Evolutionary conservation across 75 land plant species (phyloP), one percentile per base, ranked within the genome.

Genomic region (Selaginella tamariscina): DNA sequence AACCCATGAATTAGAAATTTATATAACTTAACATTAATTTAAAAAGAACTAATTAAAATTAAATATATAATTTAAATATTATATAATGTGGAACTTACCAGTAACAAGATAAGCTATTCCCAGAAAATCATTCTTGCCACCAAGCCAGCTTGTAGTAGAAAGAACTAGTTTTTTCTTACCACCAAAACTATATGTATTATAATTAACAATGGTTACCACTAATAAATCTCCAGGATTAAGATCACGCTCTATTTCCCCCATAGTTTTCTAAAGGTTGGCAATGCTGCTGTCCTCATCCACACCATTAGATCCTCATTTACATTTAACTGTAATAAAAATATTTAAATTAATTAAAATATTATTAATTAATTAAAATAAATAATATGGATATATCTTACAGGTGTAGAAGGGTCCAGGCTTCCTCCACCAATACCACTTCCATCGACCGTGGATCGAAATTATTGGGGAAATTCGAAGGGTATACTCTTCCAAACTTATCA

Each of bases 281-380:
- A 72, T 32, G 91, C 91, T 2, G 91, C 91, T 24, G 89, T 83
- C 44, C 89, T 72, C 91, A 88, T 88, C 91, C 91, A 88, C 30
- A 82, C 83, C 55, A 82, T 75, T 22, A 82, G 82, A 60, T 80
- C 75, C 72, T 77, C 91, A 63, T 88, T 80, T 63, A 82, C 68
- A 27, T 76, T 85, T 65, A 87, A 67, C 85, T 85, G 79, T n/a
- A 67, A 2, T 64, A 31, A 30, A 29, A 26, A 27, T 30, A n/a
- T n/a, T n/a, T n/a, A n/a, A n/a, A n/a, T n/a, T n/a, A 62, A 31
- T 8, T 39, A 69, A 33, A 11, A 30, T 8, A 32, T 27, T 2
- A 71, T 27, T 1, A 68, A 24, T 15, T 20, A 64, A 21, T 68
- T 18, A 27, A 67, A 15, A 15, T 11, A 21, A 0, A 31, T 24